Percentiles rank a stretch among this genome's conserved stretches.
Conservation (phyloP, 345 rosid genomes). For the Acer saccharum region DNA sequence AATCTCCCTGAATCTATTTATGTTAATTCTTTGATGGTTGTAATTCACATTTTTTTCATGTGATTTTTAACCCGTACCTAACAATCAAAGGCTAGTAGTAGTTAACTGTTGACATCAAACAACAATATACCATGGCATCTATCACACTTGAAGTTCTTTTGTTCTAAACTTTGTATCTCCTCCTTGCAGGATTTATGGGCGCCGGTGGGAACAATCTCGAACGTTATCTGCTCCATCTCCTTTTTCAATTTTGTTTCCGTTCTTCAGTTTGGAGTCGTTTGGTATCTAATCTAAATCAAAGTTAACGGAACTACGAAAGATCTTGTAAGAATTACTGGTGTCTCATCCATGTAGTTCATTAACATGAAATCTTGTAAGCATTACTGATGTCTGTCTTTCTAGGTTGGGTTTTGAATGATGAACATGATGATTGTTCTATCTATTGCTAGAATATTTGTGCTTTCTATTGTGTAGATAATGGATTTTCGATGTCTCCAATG, state of each 20-base stretch:
- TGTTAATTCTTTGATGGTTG: neutral
- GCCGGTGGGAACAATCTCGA: neutral
- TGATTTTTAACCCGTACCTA: no score
- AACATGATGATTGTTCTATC: no score
- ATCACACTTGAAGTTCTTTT: neutral
- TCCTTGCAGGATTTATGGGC: constrained; percentile 3
- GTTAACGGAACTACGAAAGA: neutral
- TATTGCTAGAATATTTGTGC: no score
- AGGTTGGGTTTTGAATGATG: neutral
- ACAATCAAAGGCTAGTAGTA: neutral
- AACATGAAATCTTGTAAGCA: no score
- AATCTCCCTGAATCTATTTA: neutral
- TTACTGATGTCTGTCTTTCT: neutral
- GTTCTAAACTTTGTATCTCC: neutral
- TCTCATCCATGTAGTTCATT: no score
- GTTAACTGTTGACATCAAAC: neutral
- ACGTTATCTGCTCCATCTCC: neutral
- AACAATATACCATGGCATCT: neutral
- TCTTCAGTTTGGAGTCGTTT: neutral
- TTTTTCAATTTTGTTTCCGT: neutral
- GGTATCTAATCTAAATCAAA: neutral
- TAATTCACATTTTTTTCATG: neutral
- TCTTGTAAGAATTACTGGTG: no score
- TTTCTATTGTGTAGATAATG: no score
- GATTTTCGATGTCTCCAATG: no score